phyloP scores from a whole-genome alignment of 176 grass and related monocot species.

The Carex kokanica region DNA sequence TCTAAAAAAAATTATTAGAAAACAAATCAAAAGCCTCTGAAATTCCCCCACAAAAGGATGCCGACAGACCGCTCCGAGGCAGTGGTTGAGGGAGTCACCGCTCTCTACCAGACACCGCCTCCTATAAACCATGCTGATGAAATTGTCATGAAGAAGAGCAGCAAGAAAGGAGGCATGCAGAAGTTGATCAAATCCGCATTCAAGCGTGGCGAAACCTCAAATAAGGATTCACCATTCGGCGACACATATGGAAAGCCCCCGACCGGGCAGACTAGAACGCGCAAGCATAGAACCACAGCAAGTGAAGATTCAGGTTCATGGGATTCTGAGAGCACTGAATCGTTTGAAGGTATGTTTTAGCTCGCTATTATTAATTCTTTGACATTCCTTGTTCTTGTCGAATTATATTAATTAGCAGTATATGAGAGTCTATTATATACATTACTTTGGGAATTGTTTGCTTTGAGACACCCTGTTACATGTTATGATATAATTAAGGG shows the following conservation, averaged over 20 bases:
- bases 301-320: slow-evolving; percentile 26
- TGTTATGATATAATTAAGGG: not conserved
- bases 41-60: not conserved
- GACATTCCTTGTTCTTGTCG: not conserved
- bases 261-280: not conserved
- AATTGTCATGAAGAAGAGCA: not conserved
- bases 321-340: slow-evolving; percentile 25
- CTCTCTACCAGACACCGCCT: slow-evolving; percentile 11
- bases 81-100: not conserved
- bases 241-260: slow-evolving; percentile 11
- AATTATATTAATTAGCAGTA: slow-evolving; percentile 4
- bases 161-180: slow-evolving; percentile 21
- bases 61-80: slow-evolving; percentile 8
- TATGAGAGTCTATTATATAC: not conserved
- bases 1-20: not conserved
- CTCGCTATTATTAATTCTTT: not conserved
- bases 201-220: slow-evolving; percentile 17
- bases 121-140: not conserved
- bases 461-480: not conserved
- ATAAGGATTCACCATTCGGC: not conserved
- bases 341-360: slow-evolving; percentile 15
- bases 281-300: not conserved
- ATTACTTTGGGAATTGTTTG: not conserved
- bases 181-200: slow-evolving; percentile 26
- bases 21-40: not conserved